Evolutionary conservation across 441 rosid species (phyloP).

Genomic region (Theobroma grandiflorum): DNA sequence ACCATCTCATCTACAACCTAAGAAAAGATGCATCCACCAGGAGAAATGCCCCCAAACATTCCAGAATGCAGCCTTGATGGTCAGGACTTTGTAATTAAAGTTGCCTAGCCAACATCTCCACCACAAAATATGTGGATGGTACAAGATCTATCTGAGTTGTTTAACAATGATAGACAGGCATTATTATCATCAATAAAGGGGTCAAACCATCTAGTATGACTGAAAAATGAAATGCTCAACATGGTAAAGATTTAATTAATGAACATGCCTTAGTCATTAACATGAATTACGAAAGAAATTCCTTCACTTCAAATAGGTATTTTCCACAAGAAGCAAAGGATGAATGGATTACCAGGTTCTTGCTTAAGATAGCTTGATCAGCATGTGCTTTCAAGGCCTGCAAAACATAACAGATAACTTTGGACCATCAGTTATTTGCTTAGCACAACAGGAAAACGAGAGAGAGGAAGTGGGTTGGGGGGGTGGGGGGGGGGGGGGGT

Average conservation of each 20-base stretch:
- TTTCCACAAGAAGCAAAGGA: not conserved
- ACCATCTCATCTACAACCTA: too few species aligned
- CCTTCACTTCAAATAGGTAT: not conserved
- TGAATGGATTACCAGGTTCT: conserved; percentile 28
- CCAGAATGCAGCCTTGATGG: not conserved
- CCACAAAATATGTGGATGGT: not conserved
- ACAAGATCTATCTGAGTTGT: not conserved
- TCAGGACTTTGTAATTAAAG: not conserved
- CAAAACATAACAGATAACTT: not conserved
- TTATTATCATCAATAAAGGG: not conserved
- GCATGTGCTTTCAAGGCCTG: conserved; percentile 29
- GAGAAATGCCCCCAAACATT: not conserved
- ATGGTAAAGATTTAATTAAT: not conserved
- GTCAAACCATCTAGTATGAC: not conserved
- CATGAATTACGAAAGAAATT: not conserved
- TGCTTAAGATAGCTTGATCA: conserved; percentile 33
- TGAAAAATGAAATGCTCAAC: not conserved
- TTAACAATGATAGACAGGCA: not conserved
- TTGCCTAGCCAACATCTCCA: not conserved
- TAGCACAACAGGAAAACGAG: not conserved
- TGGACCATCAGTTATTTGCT: not conserved
- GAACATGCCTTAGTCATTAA: not conserved
- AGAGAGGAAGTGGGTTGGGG: not conserved
- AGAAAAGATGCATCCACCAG: not conserved
- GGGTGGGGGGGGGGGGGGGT: too few species aligned